Base-by-base conservation (phyloP, 768 basidiomycete species). In the Tylopilus cervinicoccineus region DNA sequence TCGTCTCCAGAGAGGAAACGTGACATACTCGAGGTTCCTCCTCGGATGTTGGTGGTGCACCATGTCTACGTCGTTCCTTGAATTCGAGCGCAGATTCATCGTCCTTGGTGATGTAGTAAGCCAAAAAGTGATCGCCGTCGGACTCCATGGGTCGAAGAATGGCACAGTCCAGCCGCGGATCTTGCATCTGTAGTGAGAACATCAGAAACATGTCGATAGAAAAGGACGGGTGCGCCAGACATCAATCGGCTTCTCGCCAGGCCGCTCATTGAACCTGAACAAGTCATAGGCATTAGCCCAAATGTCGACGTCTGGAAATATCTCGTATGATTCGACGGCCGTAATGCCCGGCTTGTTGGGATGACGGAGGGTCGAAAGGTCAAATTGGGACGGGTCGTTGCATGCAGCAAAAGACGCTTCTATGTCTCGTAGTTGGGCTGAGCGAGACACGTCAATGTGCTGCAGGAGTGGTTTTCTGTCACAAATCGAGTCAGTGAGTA, bases 251-350 rank as follows among this genome's bases (percentile, higher is more conserved):
- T 83, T 73, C 48, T 93, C 90, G n/a, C 90, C 90, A 14, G 90
- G 90, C 17, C 89, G 73, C 63, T 93, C 90, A 11, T 83, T 83
- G 63, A 93, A 93, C 49, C 74, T 73, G 74, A 93, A 91, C 45
- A 93, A 64, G 64, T 93, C 90, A 62, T 92, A 91, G 53, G 86
- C 85, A 61, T 91, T 94, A 34, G 88, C 81, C 90, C 91, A 95
- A 31, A 93, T 83, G 51, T 87, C 83, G 4, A 78, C 76, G 59
- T 95, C 91, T 1, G 93, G 93, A 12, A 92, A 75, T 45, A 94
- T 71, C 53, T 92, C 85, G 66, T 81, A 93, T 8, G 85, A 83
- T 59, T 90, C 88, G 39, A 88, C 76, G 3, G 92, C 91, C 0
- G 76, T 80, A 9, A 93, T 72, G 27, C 76, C 71, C 9, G 81